Conservation (phyloP, 768 basidiomycete genomes). For the Cystoderma amianthinum region DNA sequence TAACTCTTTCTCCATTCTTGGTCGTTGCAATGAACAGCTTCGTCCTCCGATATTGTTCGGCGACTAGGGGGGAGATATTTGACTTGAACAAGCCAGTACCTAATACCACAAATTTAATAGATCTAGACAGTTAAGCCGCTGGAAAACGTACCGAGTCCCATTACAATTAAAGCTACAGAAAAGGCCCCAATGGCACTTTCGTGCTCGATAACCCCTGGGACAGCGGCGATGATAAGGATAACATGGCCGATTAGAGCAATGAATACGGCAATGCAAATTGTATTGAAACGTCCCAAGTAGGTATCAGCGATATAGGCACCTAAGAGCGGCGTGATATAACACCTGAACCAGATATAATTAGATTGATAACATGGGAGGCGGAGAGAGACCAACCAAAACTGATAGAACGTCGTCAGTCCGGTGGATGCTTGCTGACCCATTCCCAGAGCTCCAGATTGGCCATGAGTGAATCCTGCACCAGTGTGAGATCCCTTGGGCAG, state of each 20-base stretch:
- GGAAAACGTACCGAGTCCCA: constrained; percentile 36
- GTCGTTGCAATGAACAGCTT: constrained; percentile 44
- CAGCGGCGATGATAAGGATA: constrained; percentile 56
- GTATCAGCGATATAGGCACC: constrained; percentile 74
- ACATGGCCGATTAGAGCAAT: constrained; percentile 60
- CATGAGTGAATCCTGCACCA: constrained; percentile 45
- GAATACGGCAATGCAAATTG: constrained; percentile 51
- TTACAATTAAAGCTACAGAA: constrained; percentile 53
- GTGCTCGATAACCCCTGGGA: constrained; percentile 60
- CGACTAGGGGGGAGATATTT: constrained; percentile 72
- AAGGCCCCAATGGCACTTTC: constrained; percentile 45
- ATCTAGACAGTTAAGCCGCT: too few species aligned
- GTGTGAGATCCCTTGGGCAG: constrained; percentile 61
- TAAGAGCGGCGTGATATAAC: constrained; percentile 57
- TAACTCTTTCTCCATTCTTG: constrained; percentile 57
- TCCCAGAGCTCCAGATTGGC: constrained; percentile 64
- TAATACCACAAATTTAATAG: neutral
- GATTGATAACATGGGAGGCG: neutral
- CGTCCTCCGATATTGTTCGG: constrained; percentile 63
- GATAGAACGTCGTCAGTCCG: constrained; percentile 65
- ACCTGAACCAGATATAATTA: constrained; percentile 31
- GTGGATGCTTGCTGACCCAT: constrained; percentile 66
- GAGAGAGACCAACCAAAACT: constrained; percentile 56
- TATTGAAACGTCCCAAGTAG: constrained; percentile 69
- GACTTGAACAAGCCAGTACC: constrained; percentile 72